Conservation (phyloP, 352 stramenopile genomes). For the Phytophthora sp. region DNA sequence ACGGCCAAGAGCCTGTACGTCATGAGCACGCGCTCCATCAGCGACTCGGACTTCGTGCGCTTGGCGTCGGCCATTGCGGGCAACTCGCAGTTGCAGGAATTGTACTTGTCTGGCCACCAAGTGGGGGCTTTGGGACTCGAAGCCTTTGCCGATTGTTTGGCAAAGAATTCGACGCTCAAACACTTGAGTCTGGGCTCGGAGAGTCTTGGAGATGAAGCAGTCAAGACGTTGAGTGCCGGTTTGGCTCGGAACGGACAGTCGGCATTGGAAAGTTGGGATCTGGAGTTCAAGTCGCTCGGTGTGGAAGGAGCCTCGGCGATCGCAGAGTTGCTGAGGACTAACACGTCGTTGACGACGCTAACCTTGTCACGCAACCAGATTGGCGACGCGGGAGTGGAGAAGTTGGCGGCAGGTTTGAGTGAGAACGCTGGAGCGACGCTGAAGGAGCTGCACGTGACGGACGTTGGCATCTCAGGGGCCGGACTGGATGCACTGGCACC, state of each 20-base stretch:
- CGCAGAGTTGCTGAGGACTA: slow-evolving; percentile 56
- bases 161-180: slow-evolving; percentile 67
- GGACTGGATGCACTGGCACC: slow-evolving; percentile 55
- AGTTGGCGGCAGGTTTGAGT: slow-evolving; percentile 43
- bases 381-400: slow-evolving; percentile 44
- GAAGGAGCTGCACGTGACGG: slow-evolving; percentile 50
- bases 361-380: slow-evolving; percentile 72
- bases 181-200: slow-evolving; percentile 74
- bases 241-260: slow-evolving; percentile 62
- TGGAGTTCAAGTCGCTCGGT: slow-evolving; percentile 75
- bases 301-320: slow-evolving; percentile 51
- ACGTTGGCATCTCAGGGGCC: slow-evolving; percentile 50
- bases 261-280: slow-evolving; percentile 63
- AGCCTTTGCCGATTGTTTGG: slow-evolving; percentile 72
- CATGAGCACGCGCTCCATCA: slow-evolving; percentile 72
- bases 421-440: slow-evolving; percentile 42
- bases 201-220: slow-evolving; percentile 54
- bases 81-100: slow-evolving; percentile 71
- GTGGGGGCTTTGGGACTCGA: slow-evolving; percentile 45
- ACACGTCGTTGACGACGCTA: slow-evolving; percentile 51
- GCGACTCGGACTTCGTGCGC: slow-evolving; percentile 51
- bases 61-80: slow-evolving; percentile 58
- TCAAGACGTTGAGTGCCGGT: slow-evolving; percentile 51
- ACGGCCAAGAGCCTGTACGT: slow-evolving; percentile 77
- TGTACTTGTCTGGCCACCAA: slow-evolving; percentile 82